Conservation (phyloP, 2,329 filamentous ascomycete genomes). For the Ramularia endophylla region DNA sequence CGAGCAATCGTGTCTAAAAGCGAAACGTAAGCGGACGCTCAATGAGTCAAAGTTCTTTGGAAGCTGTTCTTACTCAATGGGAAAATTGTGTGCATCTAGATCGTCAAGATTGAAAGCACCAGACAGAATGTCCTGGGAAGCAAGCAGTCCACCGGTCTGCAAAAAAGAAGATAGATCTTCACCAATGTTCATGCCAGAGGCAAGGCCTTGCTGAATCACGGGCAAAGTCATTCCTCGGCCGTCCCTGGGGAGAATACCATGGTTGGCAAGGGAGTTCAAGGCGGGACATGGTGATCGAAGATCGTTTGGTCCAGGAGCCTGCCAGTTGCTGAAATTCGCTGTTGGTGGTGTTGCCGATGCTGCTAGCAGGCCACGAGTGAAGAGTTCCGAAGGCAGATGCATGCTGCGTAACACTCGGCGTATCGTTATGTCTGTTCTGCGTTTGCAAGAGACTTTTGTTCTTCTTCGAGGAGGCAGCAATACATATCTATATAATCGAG, state of each 20-base stretch:
- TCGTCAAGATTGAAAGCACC: constrained; percentile 24
- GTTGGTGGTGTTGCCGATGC: too few species aligned
- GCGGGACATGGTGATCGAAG: constrained; percentile 12
- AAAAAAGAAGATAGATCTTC: constrained; percentile 20
- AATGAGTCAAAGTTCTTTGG: too few species aligned
- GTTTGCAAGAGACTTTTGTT: too few species aligned
- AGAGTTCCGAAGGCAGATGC: too few species aligned
- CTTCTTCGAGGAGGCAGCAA: too few species aligned
- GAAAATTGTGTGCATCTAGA: constrained; percentile 28
- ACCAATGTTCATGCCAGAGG: constrained; percentile 21
- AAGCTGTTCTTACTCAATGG: constrained; percentile 22
- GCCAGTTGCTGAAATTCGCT: constrained; percentile 20
- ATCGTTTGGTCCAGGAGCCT: constrained; percentile 16
- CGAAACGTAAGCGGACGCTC: too few species aligned
- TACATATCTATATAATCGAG: too few species aligned
- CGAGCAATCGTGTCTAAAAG: constrained; percentile 32
- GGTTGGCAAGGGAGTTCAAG: constrained; percentile 10
- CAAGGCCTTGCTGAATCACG: constrained; percentile 16
- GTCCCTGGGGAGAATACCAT: constrained; percentile 20
- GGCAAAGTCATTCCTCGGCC: constrained; percentile 22
- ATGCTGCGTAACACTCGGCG: too few species aligned
- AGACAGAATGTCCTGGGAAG: constrained; percentile 12
- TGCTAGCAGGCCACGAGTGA: too few species aligned
- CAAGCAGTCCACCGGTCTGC: constrained; percentile 17
- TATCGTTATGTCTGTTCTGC: too few species aligned